Conservation (phyloP, 352 stramenopile species). For the Phytophthora cajani region DNA sequence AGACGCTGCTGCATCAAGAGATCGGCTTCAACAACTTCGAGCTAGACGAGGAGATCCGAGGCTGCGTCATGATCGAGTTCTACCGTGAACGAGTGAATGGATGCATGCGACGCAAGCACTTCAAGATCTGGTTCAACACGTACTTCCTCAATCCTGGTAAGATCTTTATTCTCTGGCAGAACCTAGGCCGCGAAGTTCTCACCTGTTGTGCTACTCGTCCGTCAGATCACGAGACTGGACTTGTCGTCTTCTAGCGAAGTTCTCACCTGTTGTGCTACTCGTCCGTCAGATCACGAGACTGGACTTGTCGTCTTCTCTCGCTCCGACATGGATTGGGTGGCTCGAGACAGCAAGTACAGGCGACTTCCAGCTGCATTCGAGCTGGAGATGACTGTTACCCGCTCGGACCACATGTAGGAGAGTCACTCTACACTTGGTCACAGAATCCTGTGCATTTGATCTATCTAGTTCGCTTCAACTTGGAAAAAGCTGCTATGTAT, state of each 20-base stretch:
- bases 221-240: slow-evolving; percentile 43
- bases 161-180: neutral
- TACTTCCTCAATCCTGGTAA: slow-evolving; percentile 50
- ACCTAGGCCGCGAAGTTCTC: neutral
- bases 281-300: slow-evolving; percentile 38
- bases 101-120: slow-evolving; percentile 64
- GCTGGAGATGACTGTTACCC: slow-evolving; percentile 52
- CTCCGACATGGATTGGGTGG: slow-evolving; percentile 72
- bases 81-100: slow-evolving; percentile 42
- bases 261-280: neutral
- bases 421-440: neutral
- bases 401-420: slow-evolving; percentile 21
- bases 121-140: slow-evolving; percentile 82
- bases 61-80: slow-evolving; percentile 71
- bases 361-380: slow-evolving; percentile 71
- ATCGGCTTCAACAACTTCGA: slow-evolving; percentile 58
- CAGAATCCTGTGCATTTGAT: too few species aligned
- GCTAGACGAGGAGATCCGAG: slow-evolving; percentile 49
- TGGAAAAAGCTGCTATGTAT: slow-evolving; percentile 1
- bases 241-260: slow-evolving; percentile 37
- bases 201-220: neutral
- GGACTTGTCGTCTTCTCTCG: slow-evolving; percentile 47
- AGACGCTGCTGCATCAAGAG: slow-evolving; percentile 56
- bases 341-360: slow-evolving; percentile 66
- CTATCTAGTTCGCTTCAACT: neutral